These are phyloP conservation scores for Ganoderma boninense DNA, from an alignment of 1,284 basidiomycete species.

Conservation along the genomic window DNA sequence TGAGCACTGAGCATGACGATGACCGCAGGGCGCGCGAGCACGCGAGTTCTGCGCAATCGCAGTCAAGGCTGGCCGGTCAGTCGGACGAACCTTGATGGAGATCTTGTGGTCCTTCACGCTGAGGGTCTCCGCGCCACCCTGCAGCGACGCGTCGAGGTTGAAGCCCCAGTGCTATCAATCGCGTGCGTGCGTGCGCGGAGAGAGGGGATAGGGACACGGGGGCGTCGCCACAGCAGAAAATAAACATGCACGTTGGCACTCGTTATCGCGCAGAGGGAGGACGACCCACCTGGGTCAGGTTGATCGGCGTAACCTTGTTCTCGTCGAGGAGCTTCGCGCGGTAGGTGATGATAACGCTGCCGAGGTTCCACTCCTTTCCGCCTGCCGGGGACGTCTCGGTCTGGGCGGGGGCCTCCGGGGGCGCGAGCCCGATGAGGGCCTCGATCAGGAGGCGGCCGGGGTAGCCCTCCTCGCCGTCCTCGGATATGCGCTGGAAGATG, in stretches of 20 bases:
- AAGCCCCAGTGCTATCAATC: constrained; percentile 76
- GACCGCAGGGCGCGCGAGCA: background rate
- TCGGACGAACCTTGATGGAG: constrained; percentile 57
- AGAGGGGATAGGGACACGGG: background rate
- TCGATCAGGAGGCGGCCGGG: constrained; percentile 68
- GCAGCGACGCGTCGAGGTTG: constrained; percentile 75
- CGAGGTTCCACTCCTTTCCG: constrained; percentile 58
- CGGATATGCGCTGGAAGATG: constrained; percentile 66
- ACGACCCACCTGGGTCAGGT: constrained; percentile 73
- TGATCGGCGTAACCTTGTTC: constrained; percentile 70
- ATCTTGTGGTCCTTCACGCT: constrained; percentile 66
- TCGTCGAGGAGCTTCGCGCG: constrained; percentile 65
- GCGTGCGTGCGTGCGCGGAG: background rate
- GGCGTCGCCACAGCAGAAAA: background rate
- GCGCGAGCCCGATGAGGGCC: constrained; percentile 63
- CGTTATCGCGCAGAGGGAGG: background rate
- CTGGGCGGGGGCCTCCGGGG: constrained; percentile 49
- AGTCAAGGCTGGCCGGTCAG: background rate
- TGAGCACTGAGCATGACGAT: constrained; percentile 1
- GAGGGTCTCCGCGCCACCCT: constrained; percentile 42
- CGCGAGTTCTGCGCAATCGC: background rate
- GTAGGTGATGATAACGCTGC: constrained; percentile 71
- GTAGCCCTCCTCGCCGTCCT: constrained; percentile 74
- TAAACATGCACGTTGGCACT: background rate
- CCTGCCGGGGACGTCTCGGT: constrained; percentile 22